Conservation (phyloP, 352 stramenopile species). For the Phytophthora boehmeriae region DNA sequence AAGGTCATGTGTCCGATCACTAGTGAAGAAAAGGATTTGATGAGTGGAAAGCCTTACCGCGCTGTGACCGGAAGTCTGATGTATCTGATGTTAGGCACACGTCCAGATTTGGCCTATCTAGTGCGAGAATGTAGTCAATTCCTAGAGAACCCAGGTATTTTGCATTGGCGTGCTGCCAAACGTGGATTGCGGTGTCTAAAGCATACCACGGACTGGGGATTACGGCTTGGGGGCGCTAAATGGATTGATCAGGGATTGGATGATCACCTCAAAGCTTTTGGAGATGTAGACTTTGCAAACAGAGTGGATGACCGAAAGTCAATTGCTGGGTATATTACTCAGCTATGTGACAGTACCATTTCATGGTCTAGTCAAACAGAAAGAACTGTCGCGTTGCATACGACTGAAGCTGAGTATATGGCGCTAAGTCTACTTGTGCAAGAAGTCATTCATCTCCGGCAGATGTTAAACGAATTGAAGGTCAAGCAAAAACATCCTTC, state of each 20-base stretch:
- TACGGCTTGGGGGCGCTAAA: conserved; percentile 4
- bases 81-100: no score
- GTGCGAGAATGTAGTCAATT: conserved; percentile 30
- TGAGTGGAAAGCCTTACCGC: conserved; percentile 8
- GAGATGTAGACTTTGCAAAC: conserved; percentile 28
- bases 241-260: conserved; percentile 6
- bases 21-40: conserved; percentile 6
- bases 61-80: conserved; percentile 13
- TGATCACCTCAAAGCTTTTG: conserved; percentile 9
- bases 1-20: conserved; percentile 23
- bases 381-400: conserved; percentile 28
- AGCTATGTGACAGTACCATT: conserved; percentile 19
- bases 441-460: conserved; percentile 22
- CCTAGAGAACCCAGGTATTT: conserved; percentile 17
- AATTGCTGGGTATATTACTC: conserved; percentile 22
- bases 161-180: conserved; percentile 21
- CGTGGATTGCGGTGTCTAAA: conserved; percentile 11
- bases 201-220: conserved; percentile 9
- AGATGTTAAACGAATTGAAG: conserved; percentile 27
- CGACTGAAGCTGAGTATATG: conserved; percentile 29
- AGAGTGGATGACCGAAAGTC: conserved; percentile 26
- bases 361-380: conserved; percentile 30
- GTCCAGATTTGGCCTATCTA: no score
- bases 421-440: conserved; percentile 20
- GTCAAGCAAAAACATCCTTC: conserved; percentile 14